Percentiles rank a stretch among this genome's conserved stretches.
Evolutionary conservation across 306 rosid genomes (phyloP).

Genomic region (Erythrophleum fordii): DNA sequence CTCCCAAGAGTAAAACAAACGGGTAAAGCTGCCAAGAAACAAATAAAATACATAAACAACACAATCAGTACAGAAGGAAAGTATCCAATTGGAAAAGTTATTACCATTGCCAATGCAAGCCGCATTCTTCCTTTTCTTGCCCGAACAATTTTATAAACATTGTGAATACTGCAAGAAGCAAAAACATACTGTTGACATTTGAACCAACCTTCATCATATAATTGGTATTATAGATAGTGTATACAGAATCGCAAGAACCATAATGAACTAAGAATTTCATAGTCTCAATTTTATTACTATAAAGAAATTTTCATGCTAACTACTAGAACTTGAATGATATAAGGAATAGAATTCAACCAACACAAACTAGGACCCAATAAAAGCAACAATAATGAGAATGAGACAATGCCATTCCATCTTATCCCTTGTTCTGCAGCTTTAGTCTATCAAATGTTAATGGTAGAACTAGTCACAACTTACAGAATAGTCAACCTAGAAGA

Average conservation of each 20-base stretch:
- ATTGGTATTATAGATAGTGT: slow-evolving; percentile 19
- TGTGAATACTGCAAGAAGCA: slow-evolving; percentile 65
- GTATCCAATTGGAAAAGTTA: slow-evolving; percentile 5
- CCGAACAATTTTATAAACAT: slow-evolving; percentile 82
- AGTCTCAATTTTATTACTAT: background rate
- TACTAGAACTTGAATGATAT: background rate
- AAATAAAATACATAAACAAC: slow-evolving; percentile 25
- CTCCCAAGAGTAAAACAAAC: slow-evolving; percentile 73
- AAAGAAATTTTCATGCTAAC: background rate
- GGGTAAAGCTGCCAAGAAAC: slow-evolving; percentile 78
- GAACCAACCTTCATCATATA: slow-evolving; percentile 26
- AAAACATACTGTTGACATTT: slow-evolving; percentile 36
- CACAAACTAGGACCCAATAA: background rate
- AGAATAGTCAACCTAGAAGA: slow-evolving; percentile 18
- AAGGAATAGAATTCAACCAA: background rate
- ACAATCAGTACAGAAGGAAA: slow-evolving; percentile 29
- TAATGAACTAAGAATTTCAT: background rate
- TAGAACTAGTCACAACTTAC: slow-evolving; percentile 16
- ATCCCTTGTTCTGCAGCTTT: slow-evolving; percentile 23
- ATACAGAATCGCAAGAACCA: background rate
- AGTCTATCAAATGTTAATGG: background rate
- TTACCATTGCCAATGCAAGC: slow-evolving; percentile 92
- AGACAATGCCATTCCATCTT: background rate
- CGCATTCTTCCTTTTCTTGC: slow-evolving; percentile 78
- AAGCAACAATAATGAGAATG: slow-evolving; percentile 7